A percentile compares a stretch with the other conserved stretches of the same genome.
phyloP scores from a whole-genome alignment of 225 moss, liverwort and hornwort genomes.

The Polytrichum commune region DNA sequence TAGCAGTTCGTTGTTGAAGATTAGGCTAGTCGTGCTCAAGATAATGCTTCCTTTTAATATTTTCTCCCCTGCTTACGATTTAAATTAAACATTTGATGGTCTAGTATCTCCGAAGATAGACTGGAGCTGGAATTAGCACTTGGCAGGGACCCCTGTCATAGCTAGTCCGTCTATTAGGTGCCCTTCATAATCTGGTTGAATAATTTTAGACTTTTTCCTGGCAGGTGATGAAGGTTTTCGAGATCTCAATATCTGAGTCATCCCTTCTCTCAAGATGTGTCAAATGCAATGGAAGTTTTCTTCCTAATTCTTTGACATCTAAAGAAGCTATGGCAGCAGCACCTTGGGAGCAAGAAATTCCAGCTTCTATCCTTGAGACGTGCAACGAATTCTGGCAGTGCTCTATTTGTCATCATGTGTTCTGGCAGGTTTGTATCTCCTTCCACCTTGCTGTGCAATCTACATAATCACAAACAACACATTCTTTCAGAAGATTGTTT shows the following conservation, averaged over 20 bases:
- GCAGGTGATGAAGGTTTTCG: conserved; percentile 45
- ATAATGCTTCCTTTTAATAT: too few relatives aligned
- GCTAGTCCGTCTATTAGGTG: too few relatives aligned
- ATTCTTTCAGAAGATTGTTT: not conserved
- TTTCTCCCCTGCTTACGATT: too few relatives aligned
- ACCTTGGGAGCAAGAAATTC: conserved; percentile 47
- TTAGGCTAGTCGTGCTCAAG: too few relatives aligned
- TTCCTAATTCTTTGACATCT: conserved; percentile 34
- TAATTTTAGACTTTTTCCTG: not conserved
- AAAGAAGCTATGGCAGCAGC: conserved; percentile 40
- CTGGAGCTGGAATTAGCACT: too few relatives aligned
- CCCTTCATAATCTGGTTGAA: too few relatives aligned
- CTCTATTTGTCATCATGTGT: conserved; percentile 46
- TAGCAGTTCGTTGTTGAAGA: too few relatives aligned
- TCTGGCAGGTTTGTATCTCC: conserved; percentile 51
- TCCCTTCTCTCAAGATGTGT: conserved; percentile 54
- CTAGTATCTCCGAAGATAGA: too few relatives aligned
- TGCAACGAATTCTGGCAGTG: conserved; percentile 60
- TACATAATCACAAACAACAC: not conserved
- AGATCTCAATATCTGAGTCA: conserved; percentile 39
- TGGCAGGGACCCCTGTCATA: too few relatives aligned
- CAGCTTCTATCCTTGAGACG: conserved; percentile 33
- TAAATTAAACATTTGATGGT: too few relatives aligned
- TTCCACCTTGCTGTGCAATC: not conserved
- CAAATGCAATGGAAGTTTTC: conserved; percentile 64